Evolutionary conservation across 2,329 filamentous ascomycete species (phyloP).

Genomic region (Hortaea werneckii): DNA sequence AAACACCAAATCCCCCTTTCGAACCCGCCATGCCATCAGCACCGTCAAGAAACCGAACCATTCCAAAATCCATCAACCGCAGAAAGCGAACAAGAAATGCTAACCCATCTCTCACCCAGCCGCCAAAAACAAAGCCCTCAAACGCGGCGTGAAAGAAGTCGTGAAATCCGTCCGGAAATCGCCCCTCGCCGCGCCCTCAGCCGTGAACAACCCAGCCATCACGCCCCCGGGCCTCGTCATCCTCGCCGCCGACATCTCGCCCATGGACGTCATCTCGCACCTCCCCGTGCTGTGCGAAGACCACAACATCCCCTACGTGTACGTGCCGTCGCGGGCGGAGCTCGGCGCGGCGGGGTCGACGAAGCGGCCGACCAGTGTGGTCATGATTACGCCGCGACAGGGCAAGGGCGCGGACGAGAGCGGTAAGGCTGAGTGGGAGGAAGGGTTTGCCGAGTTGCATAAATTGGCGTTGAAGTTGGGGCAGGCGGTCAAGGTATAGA

Average conservation of each 20-base stretch:
- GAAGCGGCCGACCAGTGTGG: conserved; percentile 91
- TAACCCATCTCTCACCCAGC: conserved; percentile 43
- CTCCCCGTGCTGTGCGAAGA: conserved; percentile 97
- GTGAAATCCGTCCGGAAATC: conserved; percentile 97
- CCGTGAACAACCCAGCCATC: conserved; percentile 31
- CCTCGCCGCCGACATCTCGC: conserved; percentile 93
- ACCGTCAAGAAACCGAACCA: no score
- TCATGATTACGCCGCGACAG: conserved; percentile 60
- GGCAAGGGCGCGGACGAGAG: conserved; percentile 38
- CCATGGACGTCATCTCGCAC: conserved; percentile 97
- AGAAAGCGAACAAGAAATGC: no score
- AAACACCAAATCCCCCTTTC: background rate
- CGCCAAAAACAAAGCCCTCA: conserved; percentile 88
- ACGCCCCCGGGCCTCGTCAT: conserved; percentile 64
- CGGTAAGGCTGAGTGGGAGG: conserved; percentile 37
- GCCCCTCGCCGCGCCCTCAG: conserved; percentile 52
- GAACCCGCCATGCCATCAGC: background rate
- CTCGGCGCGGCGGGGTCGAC: conserved; percentile 88
- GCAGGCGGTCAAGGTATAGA: conserved; percentile 43
- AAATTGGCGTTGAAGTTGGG: conserved; percentile 51
- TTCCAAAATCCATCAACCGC: no score
- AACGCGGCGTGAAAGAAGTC: conserved; percentile 97
- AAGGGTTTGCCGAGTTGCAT: conserved; percentile 48
- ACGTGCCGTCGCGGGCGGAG: conserved; percentile 84
- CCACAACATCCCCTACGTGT: conserved; percentile 94